These are phyloP conservation scores for Talaromyces sp. DNA, from an alignment of 2,329 filamentous ascomycete genomes.

Conservation along the genomic window DNA sequence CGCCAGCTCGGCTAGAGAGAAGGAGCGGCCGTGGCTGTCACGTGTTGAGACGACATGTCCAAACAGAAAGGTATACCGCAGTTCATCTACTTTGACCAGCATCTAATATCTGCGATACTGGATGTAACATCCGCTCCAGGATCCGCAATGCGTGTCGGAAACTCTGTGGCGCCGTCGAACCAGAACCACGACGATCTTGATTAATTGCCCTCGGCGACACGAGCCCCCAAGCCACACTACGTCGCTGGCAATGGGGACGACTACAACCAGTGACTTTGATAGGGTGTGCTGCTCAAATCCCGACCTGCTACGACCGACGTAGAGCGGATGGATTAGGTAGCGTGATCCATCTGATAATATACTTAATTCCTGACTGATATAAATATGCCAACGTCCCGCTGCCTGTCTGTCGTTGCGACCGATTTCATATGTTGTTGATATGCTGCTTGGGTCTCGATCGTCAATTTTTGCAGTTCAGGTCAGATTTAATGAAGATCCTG, in stretches of 20 bases:
- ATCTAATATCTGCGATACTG: background rate
- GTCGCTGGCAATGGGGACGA: background rate
- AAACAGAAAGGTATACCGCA: background rate
- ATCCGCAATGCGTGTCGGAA: background rate
- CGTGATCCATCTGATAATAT: background rate
- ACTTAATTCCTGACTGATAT: background rate
- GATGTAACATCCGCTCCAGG: no score
- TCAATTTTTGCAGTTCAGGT: background rate
- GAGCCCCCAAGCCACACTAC: conserved; percentile 1
- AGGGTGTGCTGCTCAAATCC: background rate
- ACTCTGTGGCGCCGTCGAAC: background rate
- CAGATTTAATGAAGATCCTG: background rate
- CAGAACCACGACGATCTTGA: background rate
- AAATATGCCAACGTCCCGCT: background rate
- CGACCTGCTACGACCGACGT: background rate
- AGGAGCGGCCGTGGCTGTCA: background rate
- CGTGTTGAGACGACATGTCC: background rate
- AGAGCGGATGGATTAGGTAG: background rate
- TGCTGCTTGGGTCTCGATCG: background rate
- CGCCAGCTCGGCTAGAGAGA: background rate
- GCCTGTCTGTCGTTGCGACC: background rate
- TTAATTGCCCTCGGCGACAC: background rate
- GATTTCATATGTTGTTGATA: background rate
- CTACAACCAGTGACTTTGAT: background rate
- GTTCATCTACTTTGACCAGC: background rate